These are phyloP conservation scores for Climacium dendroides DNA, from an alignment of 225 moss, liverwort and hornwort species.

Conservation along the genomic window DNA sequence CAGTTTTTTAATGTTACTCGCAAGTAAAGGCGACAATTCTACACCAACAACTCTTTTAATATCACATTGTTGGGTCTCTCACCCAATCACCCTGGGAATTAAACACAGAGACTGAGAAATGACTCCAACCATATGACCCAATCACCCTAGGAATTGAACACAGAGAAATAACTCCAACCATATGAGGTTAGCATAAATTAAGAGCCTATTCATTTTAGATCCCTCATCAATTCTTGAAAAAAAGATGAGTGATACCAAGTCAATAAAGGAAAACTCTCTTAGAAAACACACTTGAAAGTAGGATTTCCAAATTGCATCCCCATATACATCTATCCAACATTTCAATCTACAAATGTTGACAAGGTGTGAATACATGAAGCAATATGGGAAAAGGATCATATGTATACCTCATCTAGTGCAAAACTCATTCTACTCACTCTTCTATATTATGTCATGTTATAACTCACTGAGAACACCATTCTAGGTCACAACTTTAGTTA, in stretches of 20 bases:
- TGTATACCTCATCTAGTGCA: background rate
- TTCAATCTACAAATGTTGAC: background rate
- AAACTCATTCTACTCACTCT: background rate
- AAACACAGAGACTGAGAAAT: background rate
- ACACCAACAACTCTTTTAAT: background rate
- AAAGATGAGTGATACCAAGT: background rate
- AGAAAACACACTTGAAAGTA: background rate
- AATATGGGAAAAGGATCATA: no score
- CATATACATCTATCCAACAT: no score
- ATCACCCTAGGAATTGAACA: background rate
- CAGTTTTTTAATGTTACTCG: background rate
- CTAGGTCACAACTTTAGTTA: background rate
- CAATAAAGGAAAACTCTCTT: background rate
- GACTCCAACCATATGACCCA: background rate
- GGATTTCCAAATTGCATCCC: background rate
- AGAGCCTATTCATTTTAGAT: background rate
- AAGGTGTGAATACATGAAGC: no score
- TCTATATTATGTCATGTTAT: background rate
- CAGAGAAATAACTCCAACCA: background rate
- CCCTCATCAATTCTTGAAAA: background rate
- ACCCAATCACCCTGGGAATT: background rate
- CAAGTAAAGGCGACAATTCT: background rate
- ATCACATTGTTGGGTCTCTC: background rate
- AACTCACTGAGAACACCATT: background rate
- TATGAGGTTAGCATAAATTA: background rate